Percentiles rank a stretch among this genome's conserved stretches.
Conservation (phyloP, 2,329 filamentous ascomycete genomes). For the Fusarium protoensiforme region DNA sequence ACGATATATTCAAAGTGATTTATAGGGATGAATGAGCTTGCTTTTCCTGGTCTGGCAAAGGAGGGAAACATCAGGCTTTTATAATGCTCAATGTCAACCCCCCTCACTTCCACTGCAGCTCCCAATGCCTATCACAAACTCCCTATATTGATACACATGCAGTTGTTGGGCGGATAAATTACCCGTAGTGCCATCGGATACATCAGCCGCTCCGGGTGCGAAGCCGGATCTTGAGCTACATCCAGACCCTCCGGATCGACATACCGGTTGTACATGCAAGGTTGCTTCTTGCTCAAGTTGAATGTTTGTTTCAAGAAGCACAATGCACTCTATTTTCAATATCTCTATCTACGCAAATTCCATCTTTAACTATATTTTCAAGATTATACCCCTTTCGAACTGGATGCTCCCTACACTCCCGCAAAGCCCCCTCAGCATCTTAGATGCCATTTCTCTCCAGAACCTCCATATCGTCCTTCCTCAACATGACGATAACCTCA, state of each 20-base stretch:
- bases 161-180: not conserved
- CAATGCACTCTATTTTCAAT: not conserved
- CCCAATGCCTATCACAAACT: not conserved
- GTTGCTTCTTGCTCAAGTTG: not conserved
- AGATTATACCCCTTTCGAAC: not conserved
- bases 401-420: not conserved
- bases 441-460: not conserved
- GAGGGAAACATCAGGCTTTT: not conserved
- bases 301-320: not conserved
- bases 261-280: not conserved
- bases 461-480: constrained; percentile 9
- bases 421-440: not conserved
- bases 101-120: not conserved
- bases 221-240: not conserved
- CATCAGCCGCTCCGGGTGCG: not conserved
- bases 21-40: not conserved
- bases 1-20: not conserved
- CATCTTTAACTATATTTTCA: not conserved
- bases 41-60: not conserved
- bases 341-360: not conserved
- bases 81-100: not conserved
- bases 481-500: constrained; percentile 17
- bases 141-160: not conserved
- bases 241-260: not conserved
- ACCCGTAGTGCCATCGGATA: not conserved